Evolutionary conservation across 2,329 filamentous ascomycete genomes (phyloP).

Genomic region (Nemania sp.): DNA sequence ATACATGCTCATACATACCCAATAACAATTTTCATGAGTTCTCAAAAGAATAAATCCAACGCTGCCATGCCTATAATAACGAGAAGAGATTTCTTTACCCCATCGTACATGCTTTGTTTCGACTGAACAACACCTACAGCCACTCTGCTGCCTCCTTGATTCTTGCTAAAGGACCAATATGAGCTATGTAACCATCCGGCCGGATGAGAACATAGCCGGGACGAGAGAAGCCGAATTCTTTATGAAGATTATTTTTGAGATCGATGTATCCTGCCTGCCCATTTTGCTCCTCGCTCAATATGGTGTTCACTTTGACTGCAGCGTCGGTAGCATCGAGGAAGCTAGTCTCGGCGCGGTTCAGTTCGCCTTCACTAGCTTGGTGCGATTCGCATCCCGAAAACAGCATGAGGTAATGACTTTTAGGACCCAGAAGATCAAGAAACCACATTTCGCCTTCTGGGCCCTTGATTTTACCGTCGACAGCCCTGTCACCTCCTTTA

Average conservation of each 20-base stretch:
- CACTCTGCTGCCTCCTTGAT: conserved; percentile 25
- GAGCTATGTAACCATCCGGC: conserved; percentile 37
- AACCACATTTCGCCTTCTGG: conserved; percentile 30
- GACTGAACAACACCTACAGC: conserved; percentile 8
- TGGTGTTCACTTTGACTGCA: conserved; percentile 27
- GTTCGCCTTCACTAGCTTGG: conserved; percentile 21
- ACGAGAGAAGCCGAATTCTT: conserved; percentile 30
- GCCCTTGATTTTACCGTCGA: conserved; percentile 38
- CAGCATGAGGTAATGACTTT: conserved; percentile 33
- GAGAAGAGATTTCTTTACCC: too few species aligned
- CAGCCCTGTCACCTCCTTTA: conserved; percentile 51
- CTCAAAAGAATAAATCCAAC: neutral
- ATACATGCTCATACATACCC: neutral
- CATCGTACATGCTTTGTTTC: neutral
- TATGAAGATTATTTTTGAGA: conserved; percentile 30
- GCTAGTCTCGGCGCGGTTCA: conserved; percentile 25
- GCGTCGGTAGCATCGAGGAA: conserved; percentile 20
- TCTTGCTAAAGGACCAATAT: conserved; percentile 32
- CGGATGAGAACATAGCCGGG: conserved; percentile 36
- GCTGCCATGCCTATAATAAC: neutral
- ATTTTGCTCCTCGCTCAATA: conserved; percentile 24
- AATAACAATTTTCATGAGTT: neutral
- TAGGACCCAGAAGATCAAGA: conserved; percentile 29
- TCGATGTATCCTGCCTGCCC: conserved; percentile 28
- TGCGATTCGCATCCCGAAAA: conserved; percentile 29